Conservation (phyloP, 441 rosid species). For the Euphorbia celastroides region DNA sequence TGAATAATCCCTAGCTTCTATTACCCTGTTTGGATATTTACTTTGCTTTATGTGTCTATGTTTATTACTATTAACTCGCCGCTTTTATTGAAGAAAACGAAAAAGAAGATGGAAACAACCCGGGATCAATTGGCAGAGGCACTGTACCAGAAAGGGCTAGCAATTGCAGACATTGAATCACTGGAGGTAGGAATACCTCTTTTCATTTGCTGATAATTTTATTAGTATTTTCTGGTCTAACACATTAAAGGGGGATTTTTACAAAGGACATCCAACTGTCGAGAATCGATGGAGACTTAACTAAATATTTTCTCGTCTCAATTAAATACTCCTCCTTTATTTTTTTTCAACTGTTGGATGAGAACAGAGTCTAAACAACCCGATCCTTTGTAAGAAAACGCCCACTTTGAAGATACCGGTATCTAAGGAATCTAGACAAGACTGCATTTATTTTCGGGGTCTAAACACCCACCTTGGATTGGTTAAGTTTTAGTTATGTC, state of each 20-base stretch:
- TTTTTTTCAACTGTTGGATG: slow-evolving; percentile 5
- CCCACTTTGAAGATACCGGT: no score
- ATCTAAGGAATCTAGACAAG: slow-evolving; percentile 6
- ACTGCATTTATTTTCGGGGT: not conserved
- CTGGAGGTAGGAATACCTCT: slow-evolving; percentile 40
- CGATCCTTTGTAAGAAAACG: no score
- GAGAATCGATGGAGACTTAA: no score
- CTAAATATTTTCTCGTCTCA: no score
- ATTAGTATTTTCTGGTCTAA: slow-evolving; percentile 3
- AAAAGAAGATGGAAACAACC: slow-evolving; percentile 78
- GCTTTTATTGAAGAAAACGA: slow-evolving; percentile 39
- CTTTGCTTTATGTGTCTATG: not conserved
- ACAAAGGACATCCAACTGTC: no score
- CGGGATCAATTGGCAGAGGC: slow-evolving; percentile 87
- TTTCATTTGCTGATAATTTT: not conserved
- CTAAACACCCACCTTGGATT: no score
- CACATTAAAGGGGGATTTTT: no score
- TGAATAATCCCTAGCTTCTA: no score
- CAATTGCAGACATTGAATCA: slow-evolving; percentile 58
- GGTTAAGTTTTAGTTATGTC: not conserved
- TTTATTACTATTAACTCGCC: slow-evolving; percentile 3
- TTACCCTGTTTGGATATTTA: not conserved
- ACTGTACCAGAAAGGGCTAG: slow-evolving; percentile 81
- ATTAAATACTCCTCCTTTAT: no score
- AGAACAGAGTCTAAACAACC: no score